Conservation (phyloP, 164 flowering plant species). For the Nymphaea colorata region DNA sequence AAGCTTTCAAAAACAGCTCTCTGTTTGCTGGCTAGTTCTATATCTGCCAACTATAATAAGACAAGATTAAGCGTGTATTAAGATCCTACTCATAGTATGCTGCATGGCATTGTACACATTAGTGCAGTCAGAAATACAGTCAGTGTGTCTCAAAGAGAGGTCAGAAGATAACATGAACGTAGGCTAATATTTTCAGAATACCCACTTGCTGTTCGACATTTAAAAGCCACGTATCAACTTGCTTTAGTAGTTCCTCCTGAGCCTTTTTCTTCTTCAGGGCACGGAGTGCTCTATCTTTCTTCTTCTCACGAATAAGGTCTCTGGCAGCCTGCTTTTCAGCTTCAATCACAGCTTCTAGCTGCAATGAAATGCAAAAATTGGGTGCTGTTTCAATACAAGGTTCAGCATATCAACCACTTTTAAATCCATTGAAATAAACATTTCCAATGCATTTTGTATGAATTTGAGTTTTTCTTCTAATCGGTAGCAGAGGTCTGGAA, state of each 20-base stretch:
- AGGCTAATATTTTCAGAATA: conserved; percentile 2
- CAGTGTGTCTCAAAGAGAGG: background rate
- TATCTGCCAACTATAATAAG: conserved; percentile 73
- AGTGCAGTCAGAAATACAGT: background rate
- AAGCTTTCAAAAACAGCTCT: conserved; percentile 91
- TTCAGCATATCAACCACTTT: background rate
- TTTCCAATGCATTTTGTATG: no score
- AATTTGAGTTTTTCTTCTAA: no score
- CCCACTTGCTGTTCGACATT: conserved; percentile 94
- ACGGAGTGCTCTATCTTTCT: conserved; percentile 86
- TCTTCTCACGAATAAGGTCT: conserved; percentile 81
- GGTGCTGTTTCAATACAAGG: background rate
- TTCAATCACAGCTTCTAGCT: conserved; percentile 89
- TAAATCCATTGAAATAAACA: no score
- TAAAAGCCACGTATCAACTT: conserved; percentile 85
- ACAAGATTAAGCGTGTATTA: background rate
- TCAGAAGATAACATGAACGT: background rate
- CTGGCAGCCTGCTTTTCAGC: conserved; percentile 97
- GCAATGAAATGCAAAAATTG: conserved; percentile 5
- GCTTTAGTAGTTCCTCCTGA: conserved; percentile 48
- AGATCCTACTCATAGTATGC: background rate
- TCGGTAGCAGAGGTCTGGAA: no score
- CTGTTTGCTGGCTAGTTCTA: conserved; percentile 89
- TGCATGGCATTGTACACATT: background rate
- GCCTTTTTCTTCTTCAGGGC: conserved; percentile 90